A percentile compares a stretch with the other conserved stretches of the same genome.
Conservation (phyloP, 495 filamentous ascomycete genomes). For the Niebla homalea region DNA sequence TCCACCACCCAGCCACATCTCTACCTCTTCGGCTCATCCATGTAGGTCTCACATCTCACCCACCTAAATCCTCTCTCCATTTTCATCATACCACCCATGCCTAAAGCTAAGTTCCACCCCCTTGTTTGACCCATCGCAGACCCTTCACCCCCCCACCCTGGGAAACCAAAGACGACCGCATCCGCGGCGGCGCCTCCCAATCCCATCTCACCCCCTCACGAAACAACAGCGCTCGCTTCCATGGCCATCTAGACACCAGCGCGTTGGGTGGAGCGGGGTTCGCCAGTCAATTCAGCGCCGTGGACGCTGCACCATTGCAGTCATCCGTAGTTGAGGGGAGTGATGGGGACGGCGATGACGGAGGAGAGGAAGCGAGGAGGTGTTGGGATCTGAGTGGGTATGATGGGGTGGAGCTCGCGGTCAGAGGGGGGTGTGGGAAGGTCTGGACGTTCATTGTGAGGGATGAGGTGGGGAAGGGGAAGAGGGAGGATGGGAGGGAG, state of each 20-base stretch:
- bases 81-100: background rate
- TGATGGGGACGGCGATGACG: slow-evolving; percentile 12
- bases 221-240: slow-evolving; percentile 33
- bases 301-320: slow-evolving; percentile 23
- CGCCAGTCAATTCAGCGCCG: slow-evolving; percentile 50
- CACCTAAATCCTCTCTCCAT: background rate
- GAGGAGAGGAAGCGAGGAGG: slow-evolving; percentile 26
- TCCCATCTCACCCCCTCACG: slow-evolving; percentile 33
- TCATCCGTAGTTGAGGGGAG: slow-evolving; percentile 16
- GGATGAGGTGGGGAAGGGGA: slow-evolving; percentile 43
- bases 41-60: background rate
- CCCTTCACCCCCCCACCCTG: slow-evolving; percentile 48
- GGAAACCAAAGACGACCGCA: slow-evolving; percentile 55
- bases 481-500: slow-evolving; percentile 45
- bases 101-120: background rate
- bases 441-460: slow-evolving; percentile 62
- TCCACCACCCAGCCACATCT: background rate
- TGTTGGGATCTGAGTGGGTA: slow-evolving; percentile 44
- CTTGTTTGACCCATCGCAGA: slow-evolving; percentile 23
- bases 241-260: slow-evolving; percentile 57
- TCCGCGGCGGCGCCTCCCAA: slow-evolving; percentile 56
- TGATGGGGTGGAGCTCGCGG: slow-evolving; percentile 37
- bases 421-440: slow-evolving; percentile 33
- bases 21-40: slow-evolving; percentile 9
- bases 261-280: slow-evolving; percentile 74